A percentile compares a stretch with the other conserved stretches of the same genome.
phyloP scores from a whole-genome alignment of 2,329 filamentous ascomycete genomes.

The Alternaria sp. region DNA sequence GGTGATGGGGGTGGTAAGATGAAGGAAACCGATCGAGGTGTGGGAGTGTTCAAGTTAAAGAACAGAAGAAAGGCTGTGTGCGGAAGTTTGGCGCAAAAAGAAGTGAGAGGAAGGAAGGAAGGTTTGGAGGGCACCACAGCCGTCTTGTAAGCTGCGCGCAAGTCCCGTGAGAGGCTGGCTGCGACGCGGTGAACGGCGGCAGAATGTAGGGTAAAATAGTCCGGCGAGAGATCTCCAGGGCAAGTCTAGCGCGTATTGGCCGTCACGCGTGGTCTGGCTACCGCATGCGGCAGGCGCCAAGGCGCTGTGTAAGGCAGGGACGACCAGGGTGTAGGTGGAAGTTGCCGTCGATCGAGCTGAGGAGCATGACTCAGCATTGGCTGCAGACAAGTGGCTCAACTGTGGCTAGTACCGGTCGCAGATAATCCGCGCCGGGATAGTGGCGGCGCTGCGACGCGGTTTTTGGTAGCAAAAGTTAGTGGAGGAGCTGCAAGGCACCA shows the following conservation, averaged over 20 bases:
- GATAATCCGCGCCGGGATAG: slow-evolving; percentile 23
- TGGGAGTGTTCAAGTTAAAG: slow-evolving; percentile 17
- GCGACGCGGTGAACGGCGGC: slow-evolving; percentile 31
- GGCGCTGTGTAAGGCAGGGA: slow-evolving; percentile 19
- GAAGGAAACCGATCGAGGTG: slow-evolving; percentile 16
- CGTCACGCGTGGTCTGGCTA: slow-evolving; percentile 16
- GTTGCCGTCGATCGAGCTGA: slow-evolving; percentile 5
- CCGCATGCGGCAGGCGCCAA: slow-evolving; percentile 25
- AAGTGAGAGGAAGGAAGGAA: slow-evolving; percentile 49
- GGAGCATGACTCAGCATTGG: slow-evolving; percentile 1
- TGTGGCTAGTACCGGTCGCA: slow-evolving; percentile 21
- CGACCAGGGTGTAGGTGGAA: slow-evolving; percentile 6
- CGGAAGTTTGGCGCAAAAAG: slow-evolving; percentile 35
- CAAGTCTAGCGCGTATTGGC: slow-evolving; percentile 29
- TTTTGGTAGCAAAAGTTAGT: slow-evolving; percentile 41
- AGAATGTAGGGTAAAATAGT: slow-evolving; percentile 33
- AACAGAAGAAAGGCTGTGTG: slow-evolving; percentile 26
- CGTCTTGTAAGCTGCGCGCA: slow-evolving; percentile 49
- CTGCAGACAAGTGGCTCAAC: slow-evolving; percentile 4
- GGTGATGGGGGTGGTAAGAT: slow-evolving; percentile 23
- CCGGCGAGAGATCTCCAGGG: slow-evolving; percentile 28
- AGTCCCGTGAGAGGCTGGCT: slow-evolving; percentile 48
- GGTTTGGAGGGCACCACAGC: slow-evolving; percentile 43
- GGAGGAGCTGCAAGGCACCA: slow-evolving; percentile 38
- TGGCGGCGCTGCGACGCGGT: slow-evolving; percentile 32